Percentiles rank a stretch among this genome's conserved stretches.
phyloP scores from a whole-genome alignment of 1,284 basidiomycete genomes.

The Moniliophthora roreri region DNA sequence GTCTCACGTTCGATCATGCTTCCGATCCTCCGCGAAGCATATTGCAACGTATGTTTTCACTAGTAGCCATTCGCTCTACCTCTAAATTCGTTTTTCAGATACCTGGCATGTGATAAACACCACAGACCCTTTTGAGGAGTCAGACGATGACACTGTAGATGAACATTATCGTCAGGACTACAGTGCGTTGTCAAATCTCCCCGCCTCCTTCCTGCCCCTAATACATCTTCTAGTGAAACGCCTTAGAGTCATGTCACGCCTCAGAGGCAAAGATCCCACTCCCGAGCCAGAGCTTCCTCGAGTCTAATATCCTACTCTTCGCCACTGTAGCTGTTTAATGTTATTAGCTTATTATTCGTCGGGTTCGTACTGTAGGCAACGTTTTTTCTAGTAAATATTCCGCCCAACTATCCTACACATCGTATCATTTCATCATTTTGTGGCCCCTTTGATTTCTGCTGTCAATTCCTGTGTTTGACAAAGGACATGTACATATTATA shows the following conservation, averaged over 20 bases:
- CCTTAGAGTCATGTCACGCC: conserved; percentile 54
- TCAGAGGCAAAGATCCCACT: conserved; percentile 49
- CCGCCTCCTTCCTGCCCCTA: conserved; percentile 8
- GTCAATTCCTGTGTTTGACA: too few relatives aligned
- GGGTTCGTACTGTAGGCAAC: neutral
- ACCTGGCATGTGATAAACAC: conserved; percentile 55
- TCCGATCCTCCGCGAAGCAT: conserved; percentile 32
- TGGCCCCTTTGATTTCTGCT: too few relatives aligned
- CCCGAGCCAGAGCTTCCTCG: conserved; percentile 34
- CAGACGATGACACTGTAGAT: conserved; percentile 57
- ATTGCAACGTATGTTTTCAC: conserved; percentile 49
- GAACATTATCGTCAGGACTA: conserved; percentile 55
- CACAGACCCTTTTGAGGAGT: conserved; percentile 52
- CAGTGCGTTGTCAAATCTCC: conserved; percentile 35
- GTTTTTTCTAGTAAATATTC: too few relatives aligned
- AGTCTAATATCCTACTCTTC: neutral
- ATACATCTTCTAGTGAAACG: conserved; percentile 43
- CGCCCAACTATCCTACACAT: too few relatives aligned
- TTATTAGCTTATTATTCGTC: conserved; percentile 1
- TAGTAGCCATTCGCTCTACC: conserved; percentile 6
- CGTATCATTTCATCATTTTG: too few relatives aligned
- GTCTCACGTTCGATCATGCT: neutral
- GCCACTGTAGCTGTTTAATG: neutral
- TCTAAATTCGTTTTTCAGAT: conserved; percentile 35
- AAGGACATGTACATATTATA: too few relatives aligned